These are phyloP conservation scores for Rhododendron kiyosumense DNA, from an alignment of 148 eudicot species.

Conservation along the genomic window DNA sequence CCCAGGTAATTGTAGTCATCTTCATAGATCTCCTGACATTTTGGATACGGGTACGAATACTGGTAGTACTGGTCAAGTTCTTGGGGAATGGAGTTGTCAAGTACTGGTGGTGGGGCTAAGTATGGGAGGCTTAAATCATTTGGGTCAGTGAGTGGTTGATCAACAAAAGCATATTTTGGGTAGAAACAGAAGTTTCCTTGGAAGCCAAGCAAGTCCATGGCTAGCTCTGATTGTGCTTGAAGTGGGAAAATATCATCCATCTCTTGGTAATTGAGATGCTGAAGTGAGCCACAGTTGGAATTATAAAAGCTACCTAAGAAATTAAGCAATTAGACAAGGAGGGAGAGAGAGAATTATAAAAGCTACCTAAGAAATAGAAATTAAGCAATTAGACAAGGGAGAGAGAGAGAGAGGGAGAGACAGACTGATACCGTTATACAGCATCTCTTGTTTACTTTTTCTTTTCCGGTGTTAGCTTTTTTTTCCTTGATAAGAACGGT, in stretches of 20 bases:
- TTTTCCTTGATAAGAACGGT: background rate
- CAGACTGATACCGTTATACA: background rate
- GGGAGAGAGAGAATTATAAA: background rate
- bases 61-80: background rate
- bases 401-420: background rate
- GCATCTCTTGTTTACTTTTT: background rate
- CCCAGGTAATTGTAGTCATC: background rate
- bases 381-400: background rate
- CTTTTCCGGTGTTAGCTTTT: background rate
- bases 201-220: constrained; percentile 19
- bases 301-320: background rate
- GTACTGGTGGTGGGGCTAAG: background rate
- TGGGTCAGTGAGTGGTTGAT: background rate
- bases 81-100: background rate
- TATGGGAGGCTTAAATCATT: background rate
- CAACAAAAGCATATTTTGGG: constrained; percentile 8
- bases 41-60: background rate
- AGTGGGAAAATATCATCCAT: background rate
- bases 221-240: constrained; percentile 9
- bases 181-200: background rate
- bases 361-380: background rate
- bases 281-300: background rate
- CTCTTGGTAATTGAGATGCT: background rate
- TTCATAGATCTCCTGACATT: background rate
- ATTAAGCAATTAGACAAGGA: background rate